Percentiles rank a stretch among this genome's conserved stretches.
Conservation (phyloP, 2,329 filamentous ascomycete genomes). For the Penicillium decumbens region DNA sequence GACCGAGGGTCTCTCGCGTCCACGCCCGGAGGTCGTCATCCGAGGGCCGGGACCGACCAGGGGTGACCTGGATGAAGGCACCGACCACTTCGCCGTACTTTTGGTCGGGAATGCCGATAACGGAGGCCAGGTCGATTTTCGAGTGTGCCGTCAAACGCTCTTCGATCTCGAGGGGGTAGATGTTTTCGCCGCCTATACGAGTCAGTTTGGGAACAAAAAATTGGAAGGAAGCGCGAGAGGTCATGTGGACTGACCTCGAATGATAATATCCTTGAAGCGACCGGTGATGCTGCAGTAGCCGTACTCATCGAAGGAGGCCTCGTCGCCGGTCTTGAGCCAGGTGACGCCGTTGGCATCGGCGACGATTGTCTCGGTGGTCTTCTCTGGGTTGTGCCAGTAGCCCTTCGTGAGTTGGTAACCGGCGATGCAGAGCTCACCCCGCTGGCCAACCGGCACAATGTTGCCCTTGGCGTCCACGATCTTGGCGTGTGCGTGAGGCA, state of each 20-base stretch:
- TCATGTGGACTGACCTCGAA: constrained; percentile 50
- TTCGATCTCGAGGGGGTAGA: constrained; percentile 71
- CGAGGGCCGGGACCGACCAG: constrained; percentile 38
- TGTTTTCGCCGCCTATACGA: constrained; percentile 61
- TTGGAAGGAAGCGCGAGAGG: background rate
- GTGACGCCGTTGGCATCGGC: constrained; percentile 55
- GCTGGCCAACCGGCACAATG: constrained; percentile 61
- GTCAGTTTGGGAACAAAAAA: background rate
- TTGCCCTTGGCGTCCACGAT: constrained; percentile 63
- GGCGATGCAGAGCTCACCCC: constrained; percentile 71
- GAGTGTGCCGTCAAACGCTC: constrained; percentile 65
- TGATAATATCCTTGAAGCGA: constrained; percentile 75
- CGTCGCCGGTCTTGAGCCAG: constrained; percentile 64
- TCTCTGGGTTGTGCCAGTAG: constrained; percentile 64
- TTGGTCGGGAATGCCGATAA: constrained; percentile 65
- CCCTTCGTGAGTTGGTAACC: constrained; percentile 67
- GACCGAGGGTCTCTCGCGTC: constrained; percentile 58
- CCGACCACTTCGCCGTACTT: constrained; percentile 70
- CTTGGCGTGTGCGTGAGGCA: constrained; percentile 73
- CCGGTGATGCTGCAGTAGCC: constrained; percentile 71
- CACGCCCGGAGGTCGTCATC: constrained; percentile 58
- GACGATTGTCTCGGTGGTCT: constrained; percentile 67
- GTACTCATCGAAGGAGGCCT: constrained; percentile 49
- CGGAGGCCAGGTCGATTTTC: constrained; percentile 59
- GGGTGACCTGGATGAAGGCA: constrained; percentile 51